These are phyloP conservation scores for Globisporangium cederbergense DNA, from an alignment of 352 stramenopile genomes.

Conservation along the genomic window DNA sequence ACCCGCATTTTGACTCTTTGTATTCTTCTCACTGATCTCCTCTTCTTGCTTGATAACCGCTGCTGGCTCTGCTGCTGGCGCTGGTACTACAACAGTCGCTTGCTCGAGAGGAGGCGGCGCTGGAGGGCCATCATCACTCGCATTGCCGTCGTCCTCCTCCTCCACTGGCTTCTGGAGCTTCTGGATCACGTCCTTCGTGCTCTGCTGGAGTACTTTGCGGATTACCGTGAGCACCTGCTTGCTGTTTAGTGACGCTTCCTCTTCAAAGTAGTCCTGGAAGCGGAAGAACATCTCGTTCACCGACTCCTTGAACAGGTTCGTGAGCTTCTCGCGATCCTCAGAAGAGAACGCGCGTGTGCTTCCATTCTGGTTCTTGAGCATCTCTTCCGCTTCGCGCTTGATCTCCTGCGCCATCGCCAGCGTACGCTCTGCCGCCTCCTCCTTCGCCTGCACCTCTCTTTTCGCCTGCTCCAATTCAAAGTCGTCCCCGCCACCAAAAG, in stretches of 20 bases:
- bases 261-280: constrained; percentile 80
- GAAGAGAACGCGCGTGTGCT: neutral
- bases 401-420: constrained; percentile 47
- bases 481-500: constrained; percentile 6
- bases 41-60: neutral
- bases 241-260: constrained; percentile 49
- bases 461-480: constrained; percentile 14
- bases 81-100: neutral
- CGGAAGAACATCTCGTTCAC: constrained; percentile 84
- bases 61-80: constrained; percentile 2
- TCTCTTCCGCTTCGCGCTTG: constrained; percentile 54
- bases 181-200: constrained; percentile 66
- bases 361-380: constrained; percentile 26
- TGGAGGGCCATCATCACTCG: constrained; percentile 34
- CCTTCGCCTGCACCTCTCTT: constrained; percentile 27
- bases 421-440: constrained; percentile 39
- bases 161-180: constrained; percentile 36
- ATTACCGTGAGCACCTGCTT: constrained; percentile 73
- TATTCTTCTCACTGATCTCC: neutral
- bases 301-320: constrained; percentile 65
- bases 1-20: neutral
- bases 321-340: constrained; percentile 36
- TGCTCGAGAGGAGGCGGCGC: constrained; percentile 26
- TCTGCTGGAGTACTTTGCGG: constrained; percentile 77
- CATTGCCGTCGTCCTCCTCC: constrained; percentile 27